Evolutionary conservation across 768 basidiomycete species (phyloP).

Genomic region (Kwoniella shandongensis): DNA sequence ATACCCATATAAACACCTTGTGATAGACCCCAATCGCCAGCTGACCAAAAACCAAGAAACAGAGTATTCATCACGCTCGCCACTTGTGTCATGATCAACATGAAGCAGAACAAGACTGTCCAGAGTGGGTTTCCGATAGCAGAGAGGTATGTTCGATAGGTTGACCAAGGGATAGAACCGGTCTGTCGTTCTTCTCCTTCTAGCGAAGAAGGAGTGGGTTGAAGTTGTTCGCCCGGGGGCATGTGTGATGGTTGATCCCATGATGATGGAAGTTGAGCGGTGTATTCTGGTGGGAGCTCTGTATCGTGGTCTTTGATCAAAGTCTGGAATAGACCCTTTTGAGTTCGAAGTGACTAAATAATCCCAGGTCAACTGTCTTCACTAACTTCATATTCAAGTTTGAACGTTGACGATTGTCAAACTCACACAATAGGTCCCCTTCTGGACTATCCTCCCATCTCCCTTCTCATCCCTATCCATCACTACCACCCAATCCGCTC

Average conservation of each 20-base stretch:
- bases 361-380: neutral
- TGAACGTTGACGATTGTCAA: neutral
- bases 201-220: slow-evolving; percentile 12
- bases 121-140: slow-evolving; percentile 60
- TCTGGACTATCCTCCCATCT: slow-evolving; percentile 58
- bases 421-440: slow-evolving; percentile 61
- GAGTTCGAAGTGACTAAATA: slow-evolving; percentile 20
- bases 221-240: too few species aligned
- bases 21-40: slow-evolving; percentile 58
- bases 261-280: slow-evolving; percentile 52
- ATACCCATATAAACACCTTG: slow-evolving; percentile 69
- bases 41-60: slow-evolving; percentile 74
- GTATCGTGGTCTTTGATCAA: slow-evolving; percentile 55
- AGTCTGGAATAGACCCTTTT: slow-evolving; percentile 40
- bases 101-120: slow-evolving; percentile 56
- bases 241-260: slow-evolving; percentile 10
- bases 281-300: slow-evolving; percentile 63
- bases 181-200: slow-evolving; percentile 62
- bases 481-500: slow-evolving; percentile 47
- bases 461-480: slow-evolving; percentile 32
- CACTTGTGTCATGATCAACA: slow-evolving; percentile 59
- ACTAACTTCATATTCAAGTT: slow-evolving; percentile 42
- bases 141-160: slow-evolving; percentile 59
- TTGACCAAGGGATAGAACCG: slow-evolving; percentile 59
- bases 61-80: slow-evolving; percentile 65